phyloP scores from a whole-genome alignment of 1,284 basidiomycete species.

The Malassezia nana region DNA sequence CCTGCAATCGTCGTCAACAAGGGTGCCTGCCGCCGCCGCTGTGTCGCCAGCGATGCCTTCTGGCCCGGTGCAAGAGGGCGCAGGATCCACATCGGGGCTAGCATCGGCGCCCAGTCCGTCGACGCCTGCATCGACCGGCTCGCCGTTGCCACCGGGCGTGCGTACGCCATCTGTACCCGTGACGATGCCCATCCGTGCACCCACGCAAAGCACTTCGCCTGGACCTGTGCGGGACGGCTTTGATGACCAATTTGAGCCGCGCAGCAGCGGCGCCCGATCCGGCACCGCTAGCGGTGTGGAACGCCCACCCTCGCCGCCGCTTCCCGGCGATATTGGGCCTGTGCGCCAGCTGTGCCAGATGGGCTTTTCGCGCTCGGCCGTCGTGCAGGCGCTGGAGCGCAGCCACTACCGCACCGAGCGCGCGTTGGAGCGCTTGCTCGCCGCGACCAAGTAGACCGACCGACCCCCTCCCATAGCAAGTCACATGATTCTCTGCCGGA shows the following conservation, averaged over 20 bases:
- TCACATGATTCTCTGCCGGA: conserved; percentile 14
- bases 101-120: not conserved
- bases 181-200: not conserved
- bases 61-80: not conserved
- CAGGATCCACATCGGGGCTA: not conserved
- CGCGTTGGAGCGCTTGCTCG: conserved; percentile 38
- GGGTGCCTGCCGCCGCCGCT: not conserved
- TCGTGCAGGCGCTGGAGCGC: conserved; percentile 42
- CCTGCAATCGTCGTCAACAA: not conserved
- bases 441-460: conserved; percentile 7
- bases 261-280: not conserved
- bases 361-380: conserved; percentile 41
- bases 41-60: not conserved
- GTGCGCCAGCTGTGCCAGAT: conserved; percentile 45
- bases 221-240: not conserved
- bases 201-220: no score
- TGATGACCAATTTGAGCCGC: not conserved
- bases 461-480: conserved; percentile 9
- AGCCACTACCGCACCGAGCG: conserved; percentile 43
- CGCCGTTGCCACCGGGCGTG: not conserved
- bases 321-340: conserved; percentile 38
- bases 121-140: not conserved
- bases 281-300: not conserved
- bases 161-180: not conserved
- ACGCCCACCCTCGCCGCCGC: conserved; percentile 24